Conservation (phyloP, 257 asterid genomes). For the Nicotiana otophora region DNA sequence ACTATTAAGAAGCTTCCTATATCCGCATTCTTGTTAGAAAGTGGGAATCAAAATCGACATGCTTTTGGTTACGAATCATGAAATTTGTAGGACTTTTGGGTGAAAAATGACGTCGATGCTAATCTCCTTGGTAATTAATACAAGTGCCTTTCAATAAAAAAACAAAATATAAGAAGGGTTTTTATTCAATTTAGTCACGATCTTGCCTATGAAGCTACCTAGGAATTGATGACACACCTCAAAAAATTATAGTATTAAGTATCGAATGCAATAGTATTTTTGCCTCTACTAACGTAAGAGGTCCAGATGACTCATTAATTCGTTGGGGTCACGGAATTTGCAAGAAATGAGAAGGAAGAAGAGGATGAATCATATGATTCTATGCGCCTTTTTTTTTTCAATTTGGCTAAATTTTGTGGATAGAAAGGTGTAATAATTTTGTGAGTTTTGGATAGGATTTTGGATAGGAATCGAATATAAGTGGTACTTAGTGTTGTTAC, state of each 20-base stretch:
- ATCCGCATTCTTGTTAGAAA: conserved; percentile 23
- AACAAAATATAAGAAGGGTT: neutral
- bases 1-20: neutral
- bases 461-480: conserved; percentile 18
- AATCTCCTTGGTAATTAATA: neutral
- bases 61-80: conserved; percentile 18
- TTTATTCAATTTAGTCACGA: conserved; percentile 26
- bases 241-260: neutral
- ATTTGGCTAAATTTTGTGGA: conserved; percentile 8
- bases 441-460: neutral
- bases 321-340: conserved; percentile 44
- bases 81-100: conserved; percentile 12
- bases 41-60: conserved; percentile 27
- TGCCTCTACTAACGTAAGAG: neutral
- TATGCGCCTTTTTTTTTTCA: neutral
- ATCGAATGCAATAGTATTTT: conserved; percentile 12
- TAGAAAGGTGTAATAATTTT: neutral
- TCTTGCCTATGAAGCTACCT: conserved; percentile 16
- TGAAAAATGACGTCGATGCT: conserved; percentile 11
- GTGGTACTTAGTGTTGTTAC: neutral
- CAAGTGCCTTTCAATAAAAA: neutral
- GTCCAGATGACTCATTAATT: conserved; percentile 1
- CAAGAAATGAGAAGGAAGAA: conserved; percentile 1
- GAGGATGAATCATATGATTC: conserved; percentile 39
- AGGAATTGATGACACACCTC: neutral